Conservation (phyloP, 2,329 filamentous ascomycete species). For the Colletotrichum higginsianum region DNA sequence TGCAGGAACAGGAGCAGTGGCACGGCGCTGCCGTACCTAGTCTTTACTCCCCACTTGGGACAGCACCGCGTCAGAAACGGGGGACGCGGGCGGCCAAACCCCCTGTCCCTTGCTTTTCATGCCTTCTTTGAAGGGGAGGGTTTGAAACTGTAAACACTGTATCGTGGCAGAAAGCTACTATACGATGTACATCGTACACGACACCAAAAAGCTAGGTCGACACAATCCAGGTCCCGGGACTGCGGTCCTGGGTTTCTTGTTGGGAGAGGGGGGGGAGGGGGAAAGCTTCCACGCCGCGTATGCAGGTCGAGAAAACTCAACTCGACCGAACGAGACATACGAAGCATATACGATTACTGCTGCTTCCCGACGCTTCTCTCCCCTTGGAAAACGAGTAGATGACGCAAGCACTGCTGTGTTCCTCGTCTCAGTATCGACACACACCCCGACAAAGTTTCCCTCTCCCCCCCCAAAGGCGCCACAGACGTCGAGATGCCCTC, state of each 20-base stretch:
- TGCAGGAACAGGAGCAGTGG: constrained; percentile 3
- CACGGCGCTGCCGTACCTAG: constrained; percentile 11
- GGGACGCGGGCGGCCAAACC: not conserved
- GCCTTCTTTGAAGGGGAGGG: constrained; percentile 7
- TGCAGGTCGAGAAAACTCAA: constrained; percentile 19
- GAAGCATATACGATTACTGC: not conserved
- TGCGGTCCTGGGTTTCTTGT: constrained; percentile 20
- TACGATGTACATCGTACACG: too few species aligned
- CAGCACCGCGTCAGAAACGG: not conserved
- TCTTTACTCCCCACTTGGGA: constrained; percentile 14
- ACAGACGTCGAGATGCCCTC: constrained; percentile 18
- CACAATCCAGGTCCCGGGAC: constrained; percentile 20
- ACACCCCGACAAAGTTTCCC: not conserved
- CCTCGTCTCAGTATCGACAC: not conserved
- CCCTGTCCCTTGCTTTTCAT: constrained; percentile 8
- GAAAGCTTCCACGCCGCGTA: constrained; percentile 20
- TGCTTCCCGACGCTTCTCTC: not conserved
- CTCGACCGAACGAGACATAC: constrained; percentile 5
- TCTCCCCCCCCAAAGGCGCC: constrained; percentile 8
- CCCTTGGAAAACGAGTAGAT: constrained; percentile 4
- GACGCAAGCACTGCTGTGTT: constrained; percentile 2
- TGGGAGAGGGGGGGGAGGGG: not conserved
- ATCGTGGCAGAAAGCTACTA: constrained; percentile 4
- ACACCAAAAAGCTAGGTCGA: not conserved
- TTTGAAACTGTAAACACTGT: constrained; percentile 38